Evolutionary conservation across 2,329 filamentous ascomycete genomes (phyloP).

Genomic region (Colletotrichum chrysophilum): DNA sequence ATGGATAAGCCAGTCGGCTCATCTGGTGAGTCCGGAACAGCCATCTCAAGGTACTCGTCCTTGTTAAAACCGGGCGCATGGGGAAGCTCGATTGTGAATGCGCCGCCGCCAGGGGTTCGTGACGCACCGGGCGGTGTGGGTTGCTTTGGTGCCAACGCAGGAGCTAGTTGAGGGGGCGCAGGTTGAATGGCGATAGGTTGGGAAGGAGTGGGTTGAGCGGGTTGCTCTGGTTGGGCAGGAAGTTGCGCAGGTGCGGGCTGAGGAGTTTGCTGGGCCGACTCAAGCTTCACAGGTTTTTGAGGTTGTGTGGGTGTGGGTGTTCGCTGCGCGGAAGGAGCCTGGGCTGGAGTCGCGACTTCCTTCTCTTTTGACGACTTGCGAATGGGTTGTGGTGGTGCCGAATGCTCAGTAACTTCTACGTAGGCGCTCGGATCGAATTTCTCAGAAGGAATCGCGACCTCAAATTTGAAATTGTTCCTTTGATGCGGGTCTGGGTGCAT

Average conservation of each 20-base stretch:
- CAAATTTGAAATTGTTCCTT: slow-evolving; percentile 45
- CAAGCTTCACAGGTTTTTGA: neutral
- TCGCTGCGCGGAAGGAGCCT: neutral
- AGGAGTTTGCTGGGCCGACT: neutral
- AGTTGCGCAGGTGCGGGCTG: neutral
- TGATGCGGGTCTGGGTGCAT: slow-evolving; percentile 34
- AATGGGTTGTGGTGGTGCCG: slow-evolving; percentile 26
- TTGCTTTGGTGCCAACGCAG: neutral
- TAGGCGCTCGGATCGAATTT: slow-evolving; percentile 43
- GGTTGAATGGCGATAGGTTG: neutral
- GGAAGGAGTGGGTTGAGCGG: neutral
- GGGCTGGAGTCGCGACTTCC: neutral
- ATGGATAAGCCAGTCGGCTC: slow-evolving; percentile 52
- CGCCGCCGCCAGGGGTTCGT: neutral
- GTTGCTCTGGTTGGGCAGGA: neutral
- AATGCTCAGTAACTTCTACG: slow-evolving; percentile 32
- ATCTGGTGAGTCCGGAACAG: slow-evolving; percentile 51
- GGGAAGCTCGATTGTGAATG: slow-evolving; percentile 55
- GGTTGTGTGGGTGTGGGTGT: neutral
- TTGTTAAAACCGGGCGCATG: slow-evolving; percentile 47
- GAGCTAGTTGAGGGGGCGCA: neutral
- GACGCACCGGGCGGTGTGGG: neutral
- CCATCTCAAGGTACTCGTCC: slow-evolving; percentile 51
- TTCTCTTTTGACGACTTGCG: neutral
- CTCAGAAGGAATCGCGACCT: slow-evolving; percentile 54